Conservation (phyloP, 1,284 basidiomycete genomes). For the Pulveroboletus sp. region DNA sequence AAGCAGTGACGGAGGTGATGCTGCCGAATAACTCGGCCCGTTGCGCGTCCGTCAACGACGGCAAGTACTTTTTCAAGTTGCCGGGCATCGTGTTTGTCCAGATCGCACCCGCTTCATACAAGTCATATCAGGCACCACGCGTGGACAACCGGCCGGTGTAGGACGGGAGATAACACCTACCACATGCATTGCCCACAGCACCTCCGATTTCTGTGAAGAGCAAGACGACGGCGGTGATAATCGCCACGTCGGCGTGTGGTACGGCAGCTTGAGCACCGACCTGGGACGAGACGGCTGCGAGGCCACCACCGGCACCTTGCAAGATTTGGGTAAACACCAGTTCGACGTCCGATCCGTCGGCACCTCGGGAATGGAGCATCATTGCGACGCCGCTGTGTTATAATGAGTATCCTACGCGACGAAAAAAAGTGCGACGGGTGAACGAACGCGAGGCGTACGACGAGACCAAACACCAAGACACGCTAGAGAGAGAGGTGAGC, state of each 20-base stretch:
- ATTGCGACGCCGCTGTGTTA: constrained; percentile 55
- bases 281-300: constrained; percentile 66
- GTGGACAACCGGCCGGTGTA: too few species aligned
- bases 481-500: constrained; percentile 34
- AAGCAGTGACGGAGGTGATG: constrained; percentile 40
- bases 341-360: constrained; percentile 54
- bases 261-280: constrained; percentile 80
- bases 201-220: constrained; percentile 79
- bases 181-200: constrained; percentile 64
- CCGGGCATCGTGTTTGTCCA: constrained; percentile 50
- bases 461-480: constrained; percentile 62
- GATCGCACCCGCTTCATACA: constrained; percentile 39
- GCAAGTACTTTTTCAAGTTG: constrained; percentile 45
- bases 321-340: constrained; percentile 71
- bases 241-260: constrained; percentile 72
- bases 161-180: constrained; percentile 33
- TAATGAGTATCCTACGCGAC: constrained; percentile 9
- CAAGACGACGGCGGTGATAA: constrained; percentile 78
- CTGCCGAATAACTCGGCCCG: constrained; percentile 39
- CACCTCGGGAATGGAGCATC: constrained; percentile 71
- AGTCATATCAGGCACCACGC: background rate
- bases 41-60: constrained; percentile 31
- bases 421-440: background rate
- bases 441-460: constrained; percentile 54
- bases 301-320: constrained; percentile 77